A percentile compares a stretch with the other conserved stretches of the same genome.
These are phyloP conservation scores for Plasmodium coatneyi DNA, from an alignment of 169 alveolate genomes.

Conservation along the genomic window DNA sequence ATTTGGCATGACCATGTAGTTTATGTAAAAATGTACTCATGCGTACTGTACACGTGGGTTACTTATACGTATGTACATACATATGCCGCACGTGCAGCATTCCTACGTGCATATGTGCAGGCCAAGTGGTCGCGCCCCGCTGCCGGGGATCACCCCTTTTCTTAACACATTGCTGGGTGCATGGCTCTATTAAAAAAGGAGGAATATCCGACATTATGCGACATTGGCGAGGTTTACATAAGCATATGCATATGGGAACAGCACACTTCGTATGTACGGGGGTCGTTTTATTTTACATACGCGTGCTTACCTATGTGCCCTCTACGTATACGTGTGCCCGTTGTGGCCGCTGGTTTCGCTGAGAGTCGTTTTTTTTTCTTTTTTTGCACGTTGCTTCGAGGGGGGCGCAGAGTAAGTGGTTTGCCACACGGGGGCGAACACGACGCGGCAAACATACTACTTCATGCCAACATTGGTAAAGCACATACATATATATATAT, in stretches of 20 bases:
- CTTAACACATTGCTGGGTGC: not conserved
- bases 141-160: not conserved
- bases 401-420: not conserved
- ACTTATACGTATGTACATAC: not conserved
- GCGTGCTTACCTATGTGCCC: not conserved
- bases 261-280: not conserved
- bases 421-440: not conserved
- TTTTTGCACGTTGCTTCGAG: not conserved
- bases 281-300: not conserved
- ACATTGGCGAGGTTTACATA: not conserved
- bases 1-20: not conserved
- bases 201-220: not conserved
- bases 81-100: not conserved
- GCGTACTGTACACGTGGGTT: not conserved
- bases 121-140: not conserved
- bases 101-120: not conserved
- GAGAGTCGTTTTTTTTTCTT: not conserved
- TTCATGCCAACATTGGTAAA: not conserved
- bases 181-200: no score
- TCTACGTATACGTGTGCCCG: not conserved
- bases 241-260: not conserved
- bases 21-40: not conserved
- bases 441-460: not conserved
- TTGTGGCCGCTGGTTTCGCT: not conserved
- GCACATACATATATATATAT: no score